phyloP scores from a whole-genome alignment of 2,329 filamentous ascomycete genomes.

The Whalleya microplaca region DNA sequence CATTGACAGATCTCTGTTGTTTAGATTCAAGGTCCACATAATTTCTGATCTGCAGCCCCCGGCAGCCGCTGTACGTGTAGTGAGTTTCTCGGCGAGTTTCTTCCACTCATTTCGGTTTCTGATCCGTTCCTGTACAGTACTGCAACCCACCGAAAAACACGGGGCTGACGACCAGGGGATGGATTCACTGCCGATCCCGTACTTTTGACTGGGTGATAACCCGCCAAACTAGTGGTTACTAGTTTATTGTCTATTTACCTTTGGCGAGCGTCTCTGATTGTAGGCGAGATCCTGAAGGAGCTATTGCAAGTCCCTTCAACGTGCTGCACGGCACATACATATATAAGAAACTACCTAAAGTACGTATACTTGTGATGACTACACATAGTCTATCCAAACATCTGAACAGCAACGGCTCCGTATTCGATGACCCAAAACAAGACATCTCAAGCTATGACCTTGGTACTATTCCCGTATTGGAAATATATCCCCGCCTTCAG shows the following conservation, averaged over 20 bases:
- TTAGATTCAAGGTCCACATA: neutral
- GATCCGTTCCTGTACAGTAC: neutral
- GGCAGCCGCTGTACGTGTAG: too few species aligned
- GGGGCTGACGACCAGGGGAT: neutral
- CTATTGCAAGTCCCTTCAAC: too few species aligned
- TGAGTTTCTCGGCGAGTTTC: too few species aligned
- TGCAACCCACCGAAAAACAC: neutral
- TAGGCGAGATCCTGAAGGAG: too few species aligned
- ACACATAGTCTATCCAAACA: neutral
- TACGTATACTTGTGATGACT: too few species aligned
- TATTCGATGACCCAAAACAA: too few species aligned
- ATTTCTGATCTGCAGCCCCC: neutral
- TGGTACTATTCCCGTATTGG: too few species aligned
- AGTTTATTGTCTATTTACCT: neutral
- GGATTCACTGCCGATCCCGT: neutral
- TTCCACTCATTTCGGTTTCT: neutral
- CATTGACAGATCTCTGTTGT: neutral
- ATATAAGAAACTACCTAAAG: too few species aligned
- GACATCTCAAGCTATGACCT: too few species aligned
- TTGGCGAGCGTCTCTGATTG: too few species aligned
- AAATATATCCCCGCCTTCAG: too few species aligned
- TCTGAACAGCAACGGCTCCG: neutral
- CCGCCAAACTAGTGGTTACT: neutral
- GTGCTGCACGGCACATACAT: too few species aligned
- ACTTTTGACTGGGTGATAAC: neutral